These are phyloP conservation scores for Ustilago sp. DNA, from an alignment of 1,284 basidiomycete species.

Conservation along the genomic window DNA sequence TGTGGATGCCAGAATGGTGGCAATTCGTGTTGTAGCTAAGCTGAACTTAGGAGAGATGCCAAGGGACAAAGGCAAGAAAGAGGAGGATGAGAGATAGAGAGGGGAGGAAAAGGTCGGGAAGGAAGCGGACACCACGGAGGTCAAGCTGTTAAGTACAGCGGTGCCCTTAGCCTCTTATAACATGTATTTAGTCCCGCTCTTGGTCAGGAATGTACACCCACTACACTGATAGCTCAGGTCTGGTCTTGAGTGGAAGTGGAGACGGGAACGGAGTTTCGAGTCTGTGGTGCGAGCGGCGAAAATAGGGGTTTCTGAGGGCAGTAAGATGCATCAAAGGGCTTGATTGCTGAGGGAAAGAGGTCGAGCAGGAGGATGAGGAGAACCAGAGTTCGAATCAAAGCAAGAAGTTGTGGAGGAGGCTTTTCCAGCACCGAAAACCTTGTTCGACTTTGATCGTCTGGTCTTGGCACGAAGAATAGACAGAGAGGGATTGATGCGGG, in stretches of 20 bases:
- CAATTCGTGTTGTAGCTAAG: not conserved
- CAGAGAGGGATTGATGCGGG: not conserved
- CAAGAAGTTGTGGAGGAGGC: not conserved
- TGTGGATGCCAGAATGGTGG: constrained; percentile 2
- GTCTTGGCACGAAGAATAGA: constrained; percentile 4
- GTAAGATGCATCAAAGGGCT: not conserved
- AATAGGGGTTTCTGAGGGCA: not conserved
- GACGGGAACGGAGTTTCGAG: constrained; percentile 4
- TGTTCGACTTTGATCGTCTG: not conserved
- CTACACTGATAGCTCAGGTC: too few relatives aligned
- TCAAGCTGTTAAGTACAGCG: constrained; percentile 7
- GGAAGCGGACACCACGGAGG: not conserved
- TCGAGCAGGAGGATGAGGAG: not conserved
- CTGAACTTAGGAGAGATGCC: not conserved
- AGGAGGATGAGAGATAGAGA: not conserved
- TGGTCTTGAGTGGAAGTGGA: not conserved
- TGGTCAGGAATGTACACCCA: too few relatives aligned
- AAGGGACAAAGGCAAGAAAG: not conserved
- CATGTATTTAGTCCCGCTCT: too few relatives aligned
- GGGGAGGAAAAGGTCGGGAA: not conserved
- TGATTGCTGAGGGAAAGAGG: not conserved
- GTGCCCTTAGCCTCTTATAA: too few relatives aligned
- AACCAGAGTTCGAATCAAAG: not conserved
- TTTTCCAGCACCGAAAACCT: not conserved
- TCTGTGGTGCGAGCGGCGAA: not conserved